Conservation (phyloP, 768 basidiomycete species). For the Sarcomyxa edulis region DNA sequence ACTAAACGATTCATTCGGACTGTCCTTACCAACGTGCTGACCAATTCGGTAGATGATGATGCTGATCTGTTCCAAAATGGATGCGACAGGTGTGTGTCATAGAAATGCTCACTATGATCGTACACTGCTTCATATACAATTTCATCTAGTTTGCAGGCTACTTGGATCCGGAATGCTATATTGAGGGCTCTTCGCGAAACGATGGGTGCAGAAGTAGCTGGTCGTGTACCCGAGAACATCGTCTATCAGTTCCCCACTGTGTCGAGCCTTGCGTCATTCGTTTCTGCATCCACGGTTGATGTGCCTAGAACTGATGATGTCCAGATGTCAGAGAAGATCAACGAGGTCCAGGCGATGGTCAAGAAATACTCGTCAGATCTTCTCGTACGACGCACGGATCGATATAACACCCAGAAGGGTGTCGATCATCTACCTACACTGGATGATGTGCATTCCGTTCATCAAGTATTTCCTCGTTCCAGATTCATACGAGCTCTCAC, state of each 20-base stretch:
- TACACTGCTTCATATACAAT: not conserved
- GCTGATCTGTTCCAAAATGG: not conserved
- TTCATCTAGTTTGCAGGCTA: constrained; percentile 5
- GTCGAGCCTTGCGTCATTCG: not conserved
- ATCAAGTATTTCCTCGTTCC: not conserved
- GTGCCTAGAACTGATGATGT: no score
- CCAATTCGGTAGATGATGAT: not conserved
- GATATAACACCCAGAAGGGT: not conserved
- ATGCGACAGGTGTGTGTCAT: not conserved
- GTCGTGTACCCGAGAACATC: no score
- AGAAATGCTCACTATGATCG: not conserved
- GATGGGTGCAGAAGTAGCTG: not conserved
- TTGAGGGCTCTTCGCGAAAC: constrained; percentile 4
- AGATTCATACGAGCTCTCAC: no score
- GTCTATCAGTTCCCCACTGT: constrained; percentile 4
- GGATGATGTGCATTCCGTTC: not conserved
- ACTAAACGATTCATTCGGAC: not conserved
- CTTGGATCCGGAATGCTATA: constrained; percentile 5
- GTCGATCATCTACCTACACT: not conserved
- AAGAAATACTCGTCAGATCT: constrained; percentile 8
- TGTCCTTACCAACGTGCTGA: not conserved
- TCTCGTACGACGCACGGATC: not conserved
- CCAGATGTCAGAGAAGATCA: not conserved
- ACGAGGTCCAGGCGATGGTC: constrained; percentile 15
- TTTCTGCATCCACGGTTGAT: no score